These are phyloP conservation scores for Raphidocelis subcapitata DNA, from an alignment of 139 green algal genomes.

Conservation along the genomic window DNA sequence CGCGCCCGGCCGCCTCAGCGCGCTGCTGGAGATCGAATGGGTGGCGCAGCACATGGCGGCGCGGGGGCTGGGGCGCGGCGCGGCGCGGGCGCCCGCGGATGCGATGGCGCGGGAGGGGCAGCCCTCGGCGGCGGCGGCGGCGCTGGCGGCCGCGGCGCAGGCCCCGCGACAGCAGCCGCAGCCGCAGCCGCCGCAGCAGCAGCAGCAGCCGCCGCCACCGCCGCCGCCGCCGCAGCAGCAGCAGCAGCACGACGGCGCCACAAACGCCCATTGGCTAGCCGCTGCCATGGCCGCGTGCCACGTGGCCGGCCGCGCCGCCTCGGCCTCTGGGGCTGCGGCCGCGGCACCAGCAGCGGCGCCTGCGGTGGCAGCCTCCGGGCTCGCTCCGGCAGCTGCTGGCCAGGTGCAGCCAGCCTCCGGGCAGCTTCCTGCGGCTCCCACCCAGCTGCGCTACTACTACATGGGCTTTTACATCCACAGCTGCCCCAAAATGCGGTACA, in stretches of 20 bases:
- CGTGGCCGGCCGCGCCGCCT: background rate
- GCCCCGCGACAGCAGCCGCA: background rate
- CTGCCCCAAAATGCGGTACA: slow-evolving; percentile 93
- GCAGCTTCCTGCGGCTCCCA: slow-evolving; percentile 6
- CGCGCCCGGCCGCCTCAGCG: slow-evolving; percentile 68
- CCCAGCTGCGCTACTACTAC: slow-evolving; percentile 85
- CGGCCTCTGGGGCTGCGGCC: background rate
- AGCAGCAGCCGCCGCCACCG: background rate
- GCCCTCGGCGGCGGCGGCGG: too few species aligned
- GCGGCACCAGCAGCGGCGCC: background rate
- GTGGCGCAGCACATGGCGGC: slow-evolving; percentile 35
- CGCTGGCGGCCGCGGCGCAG: background rate
- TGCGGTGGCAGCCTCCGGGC: background rate
- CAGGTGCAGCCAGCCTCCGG: background rate
- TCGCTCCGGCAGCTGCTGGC: slow-evolving; percentile 1
- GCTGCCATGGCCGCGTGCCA: background rate
- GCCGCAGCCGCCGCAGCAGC: background rate
- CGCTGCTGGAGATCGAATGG: slow-evolving; percentile 86
- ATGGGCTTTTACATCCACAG: slow-evolving; percentile 96
- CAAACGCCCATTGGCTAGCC: too few species aligned
- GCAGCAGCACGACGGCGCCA: background rate
- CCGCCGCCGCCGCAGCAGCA: background rate
- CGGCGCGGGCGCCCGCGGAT: background rate
- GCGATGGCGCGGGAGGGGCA: background rate
- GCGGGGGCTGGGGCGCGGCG: background rate